phyloP scores from a whole-genome alignment of 2,329 filamentous ascomycete genomes.

The Pyrenophora teres region DNA sequence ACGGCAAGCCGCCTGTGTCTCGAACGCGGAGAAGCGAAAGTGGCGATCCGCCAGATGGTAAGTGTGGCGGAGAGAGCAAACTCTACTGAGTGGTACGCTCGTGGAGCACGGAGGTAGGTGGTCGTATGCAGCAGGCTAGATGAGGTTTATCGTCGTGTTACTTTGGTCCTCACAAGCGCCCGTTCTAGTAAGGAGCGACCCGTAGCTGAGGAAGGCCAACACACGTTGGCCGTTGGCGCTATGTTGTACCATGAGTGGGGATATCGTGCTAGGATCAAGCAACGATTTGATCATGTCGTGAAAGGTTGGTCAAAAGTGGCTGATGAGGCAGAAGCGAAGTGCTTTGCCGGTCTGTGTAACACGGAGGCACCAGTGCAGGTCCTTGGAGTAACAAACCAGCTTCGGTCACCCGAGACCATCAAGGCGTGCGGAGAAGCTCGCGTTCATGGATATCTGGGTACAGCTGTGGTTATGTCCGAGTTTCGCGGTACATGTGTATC shows the following conservation, averaged over 20 bases:
- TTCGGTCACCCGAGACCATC: conserved; percentile 8
- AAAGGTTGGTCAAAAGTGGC: conserved; percentile 23
- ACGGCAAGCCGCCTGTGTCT: conserved; percentile 15
- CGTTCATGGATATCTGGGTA: conserved; percentile 8
- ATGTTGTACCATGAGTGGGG: conserved; percentile 36
- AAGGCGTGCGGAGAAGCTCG: conserved; percentile 25
- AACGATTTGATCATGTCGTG: conserved; percentile 23
- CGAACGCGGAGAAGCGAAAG: not conserved
- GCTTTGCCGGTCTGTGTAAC: conserved; percentile 16
- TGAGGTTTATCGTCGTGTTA: conserved; percentile 6
- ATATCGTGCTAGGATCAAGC: conserved; percentile 24
- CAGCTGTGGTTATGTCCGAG: conserved; percentile 5
- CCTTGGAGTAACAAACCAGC: conserved; percentile 10
- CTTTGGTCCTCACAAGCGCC: conserved; percentile 3
- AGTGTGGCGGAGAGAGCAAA: conserved; percentile 15
- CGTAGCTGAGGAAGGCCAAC: conserved; percentile 16
- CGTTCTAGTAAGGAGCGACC: conserved; percentile 17
- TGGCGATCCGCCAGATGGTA: conserved; percentile 2
- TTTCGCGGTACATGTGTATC: conserved; percentile 8
- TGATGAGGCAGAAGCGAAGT: conserved; percentile 11
- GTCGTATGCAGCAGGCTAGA: conserved; percentile 14
- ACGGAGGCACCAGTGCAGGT: conserved; percentile 15
- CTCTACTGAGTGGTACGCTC: conserved; percentile 16
- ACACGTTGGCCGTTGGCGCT: conserved; percentile 30
- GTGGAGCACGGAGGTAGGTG: conserved; percentile 2